Percentiles rank a stretch among this genome's conserved stretches.
Conservation (phyloP, 345 rosid genomes). For the rapeseed (Brassica napus) region DNA sequence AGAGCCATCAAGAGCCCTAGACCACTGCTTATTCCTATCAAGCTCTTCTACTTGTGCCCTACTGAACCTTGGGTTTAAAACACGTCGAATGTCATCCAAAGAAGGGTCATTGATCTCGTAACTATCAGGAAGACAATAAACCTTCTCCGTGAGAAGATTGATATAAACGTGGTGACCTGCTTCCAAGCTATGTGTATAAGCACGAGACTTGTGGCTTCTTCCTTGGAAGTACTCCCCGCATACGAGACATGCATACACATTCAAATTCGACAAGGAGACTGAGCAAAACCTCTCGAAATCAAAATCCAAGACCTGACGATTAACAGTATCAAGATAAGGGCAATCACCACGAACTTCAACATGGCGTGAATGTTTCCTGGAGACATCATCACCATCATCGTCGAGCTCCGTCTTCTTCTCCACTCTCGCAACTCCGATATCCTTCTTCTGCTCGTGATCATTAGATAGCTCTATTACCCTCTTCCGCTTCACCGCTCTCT, state of each 20-base stretch:
- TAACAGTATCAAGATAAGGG: constrained; percentile 97
- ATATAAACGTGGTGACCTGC: constrained; percentile 96
- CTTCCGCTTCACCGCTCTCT: constrained; percentile 50
- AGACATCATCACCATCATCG: constrained; percentile 43
- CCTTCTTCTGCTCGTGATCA: constrained; percentile 38
- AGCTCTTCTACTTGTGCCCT: constrained; percentile 81
- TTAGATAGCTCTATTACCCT: constrained; percentile 47
- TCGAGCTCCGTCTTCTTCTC: constrained; percentile 31
- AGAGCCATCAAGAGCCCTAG: constrained; percentile 98
- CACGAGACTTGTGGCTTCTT: constrained; percentile 91
- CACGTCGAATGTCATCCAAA: constrained; percentile 91
- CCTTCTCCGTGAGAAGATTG: constrained; percentile 88
- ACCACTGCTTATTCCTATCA: constrained; percentile 90
- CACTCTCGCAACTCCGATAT: not conserved
- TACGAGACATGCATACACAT: constrained; percentile 95
- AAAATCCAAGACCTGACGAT: constrained; percentile 98
- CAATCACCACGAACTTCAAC: constrained; percentile 87
- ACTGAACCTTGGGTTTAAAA: constrained; percentile 87
- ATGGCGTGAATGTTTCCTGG: constrained; percentile 47
- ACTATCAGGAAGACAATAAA: constrained; percentile 97
- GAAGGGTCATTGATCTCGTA: constrained; percentile 95
- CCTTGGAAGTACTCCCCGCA: constrained; percentile 98
- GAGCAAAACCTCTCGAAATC: constrained; percentile 98
- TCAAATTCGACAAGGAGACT: constrained; percentile 77
- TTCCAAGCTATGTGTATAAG: constrained; percentile 96